Evolutionary conservation across 2,329 filamentous ascomycete species (phyloP).

Genomic region (Chaetomium sp.): DNA sequence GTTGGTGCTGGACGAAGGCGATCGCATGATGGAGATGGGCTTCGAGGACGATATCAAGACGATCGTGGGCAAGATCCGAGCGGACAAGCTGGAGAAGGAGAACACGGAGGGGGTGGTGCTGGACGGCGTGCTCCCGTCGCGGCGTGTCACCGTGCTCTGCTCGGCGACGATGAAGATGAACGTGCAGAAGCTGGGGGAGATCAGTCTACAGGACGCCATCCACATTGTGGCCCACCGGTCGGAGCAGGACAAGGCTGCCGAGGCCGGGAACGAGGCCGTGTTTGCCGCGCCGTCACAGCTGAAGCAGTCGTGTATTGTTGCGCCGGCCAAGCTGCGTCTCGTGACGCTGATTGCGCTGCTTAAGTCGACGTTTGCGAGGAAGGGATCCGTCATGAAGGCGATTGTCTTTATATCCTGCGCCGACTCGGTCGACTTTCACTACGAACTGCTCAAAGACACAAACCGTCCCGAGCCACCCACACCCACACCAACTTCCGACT

Average conservation of each 20-base stretch:
- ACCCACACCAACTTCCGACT: too few species aligned
- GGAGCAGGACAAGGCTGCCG: conserved; percentile 38
- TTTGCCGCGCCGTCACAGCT: conserved; percentile 87
- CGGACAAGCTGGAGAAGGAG: conserved; percentile 52
- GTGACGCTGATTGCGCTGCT: conserved; percentile 81
- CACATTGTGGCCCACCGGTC: conserved; percentile 68
- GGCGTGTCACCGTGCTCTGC: conserved; percentile 82
- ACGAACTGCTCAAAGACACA: conserved; percentile 62
- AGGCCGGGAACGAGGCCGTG: conserved; percentile 44
- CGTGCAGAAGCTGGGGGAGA: conserved; percentile 86
- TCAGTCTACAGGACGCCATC: conserved; percentile 86
- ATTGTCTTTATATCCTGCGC: conserved; percentile 97
- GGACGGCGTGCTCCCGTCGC: conserved; percentile 60
- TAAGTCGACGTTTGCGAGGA: conserved; percentile 79
- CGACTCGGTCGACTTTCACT: conserved; percentile 95
- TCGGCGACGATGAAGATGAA: conserved; percentile 98
- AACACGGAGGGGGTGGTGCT: conserved; percentile 53
- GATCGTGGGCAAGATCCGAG: conserved; percentile 73
- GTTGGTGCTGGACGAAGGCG: conserved; percentile 92
- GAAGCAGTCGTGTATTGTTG: conserved; percentile 83
- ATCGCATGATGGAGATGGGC: conserved; percentile 95
- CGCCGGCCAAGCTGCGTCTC: conserved; percentile 82
- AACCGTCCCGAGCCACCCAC: conserved; percentile 28
- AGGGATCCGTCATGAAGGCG: conserved; percentile 90
- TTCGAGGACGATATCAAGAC: conserved; percentile 91